phyloP scores from a whole-genome alignment of 352 stramenopile genomes.

The Pythium phragmitis region DNA sequence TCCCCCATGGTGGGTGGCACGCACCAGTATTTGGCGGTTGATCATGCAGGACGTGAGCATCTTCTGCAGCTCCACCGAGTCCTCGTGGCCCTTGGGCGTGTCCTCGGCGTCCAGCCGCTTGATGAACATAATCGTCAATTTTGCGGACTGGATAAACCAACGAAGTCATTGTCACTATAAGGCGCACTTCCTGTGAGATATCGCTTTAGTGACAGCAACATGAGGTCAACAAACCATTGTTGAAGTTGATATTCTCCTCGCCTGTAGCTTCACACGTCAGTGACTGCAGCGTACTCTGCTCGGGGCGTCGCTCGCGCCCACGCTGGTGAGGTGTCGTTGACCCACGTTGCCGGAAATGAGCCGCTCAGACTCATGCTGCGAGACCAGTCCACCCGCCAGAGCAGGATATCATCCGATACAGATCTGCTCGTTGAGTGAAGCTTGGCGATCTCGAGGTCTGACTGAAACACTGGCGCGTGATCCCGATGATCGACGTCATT shows the following conservation, averaged over 20 bases:
- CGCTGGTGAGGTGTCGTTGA: not conserved
- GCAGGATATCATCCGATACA: not conserved
- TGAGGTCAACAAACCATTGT: not conserved
- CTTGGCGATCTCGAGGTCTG: conserved; percentile 8
- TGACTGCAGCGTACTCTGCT: conserved; percentile 7
- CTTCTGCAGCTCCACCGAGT: conserved; percentile 70
- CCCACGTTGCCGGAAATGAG: conserved; percentile 4
- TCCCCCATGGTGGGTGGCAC: conserved; percentile 1
- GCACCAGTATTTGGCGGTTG: conserved; percentile 77
- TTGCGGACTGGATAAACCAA: not conserved
- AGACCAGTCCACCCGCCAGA: conserved; percentile 2
- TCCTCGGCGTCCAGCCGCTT: conserved; percentile 45
- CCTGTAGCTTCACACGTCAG: not conserved
- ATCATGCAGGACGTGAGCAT: conserved; percentile 88
- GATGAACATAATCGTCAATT: conserved; percentile 46
- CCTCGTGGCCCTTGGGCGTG: conserved; percentile 58
- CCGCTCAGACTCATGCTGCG: conserved; percentile 18
- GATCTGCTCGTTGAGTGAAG: not conserved
- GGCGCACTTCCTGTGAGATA: not conserved
- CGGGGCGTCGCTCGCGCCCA: conserved; percentile 1
- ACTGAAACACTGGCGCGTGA: not conserved
- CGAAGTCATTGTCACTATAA: conserved; percentile 5
- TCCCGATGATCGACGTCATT: not conserved
- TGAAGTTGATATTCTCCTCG: not conserved
- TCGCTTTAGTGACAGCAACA: not conserved